Percentiles rank a stretch among this genome's conserved stretches.
phyloP scores from a whole-genome alignment of 2,329 filamentous ascomycete genomes.

The Trichoderma endophyticum region DNA sequence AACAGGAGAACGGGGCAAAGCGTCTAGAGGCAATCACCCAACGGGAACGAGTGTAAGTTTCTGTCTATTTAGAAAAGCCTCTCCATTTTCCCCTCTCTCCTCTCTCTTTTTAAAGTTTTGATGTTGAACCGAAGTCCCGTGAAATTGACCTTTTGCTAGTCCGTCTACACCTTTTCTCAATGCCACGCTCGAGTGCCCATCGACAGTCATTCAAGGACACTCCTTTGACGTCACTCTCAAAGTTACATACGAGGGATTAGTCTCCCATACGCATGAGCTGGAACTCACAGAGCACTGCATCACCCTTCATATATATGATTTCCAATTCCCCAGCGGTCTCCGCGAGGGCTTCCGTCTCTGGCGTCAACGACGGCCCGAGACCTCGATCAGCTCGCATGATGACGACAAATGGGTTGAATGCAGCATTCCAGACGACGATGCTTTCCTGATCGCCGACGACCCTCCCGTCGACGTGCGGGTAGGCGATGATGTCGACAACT shows the following conservation, averaged over 20 bases:
- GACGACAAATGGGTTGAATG: neutral
- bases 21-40: neutral
- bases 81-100: neutral
- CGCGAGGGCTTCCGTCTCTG: neutral
- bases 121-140: accelerated
- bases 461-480: neutral
- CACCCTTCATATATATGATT: neutral
- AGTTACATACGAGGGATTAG: neutral
- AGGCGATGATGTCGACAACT: neutral
- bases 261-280: neutral
- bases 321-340: neutral
- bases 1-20: neutral
- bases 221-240: neutral
- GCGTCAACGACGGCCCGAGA: neutral
- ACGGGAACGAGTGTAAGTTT: neutral
- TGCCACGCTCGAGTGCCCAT: neutral
- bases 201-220: neutral
- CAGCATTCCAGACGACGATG: neutral
- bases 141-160: neutral
- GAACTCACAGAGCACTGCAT: neutral
- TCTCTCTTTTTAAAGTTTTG: neutral
- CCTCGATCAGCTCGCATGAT: neutral
- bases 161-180: neutral
- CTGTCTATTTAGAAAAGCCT: neutral
- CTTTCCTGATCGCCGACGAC: neutral